These are phyloP conservation scores for Tuber melanosporum DNA, from an alignment of 495 filamentous ascomycete species.

Conservation along the genomic window DNA sequence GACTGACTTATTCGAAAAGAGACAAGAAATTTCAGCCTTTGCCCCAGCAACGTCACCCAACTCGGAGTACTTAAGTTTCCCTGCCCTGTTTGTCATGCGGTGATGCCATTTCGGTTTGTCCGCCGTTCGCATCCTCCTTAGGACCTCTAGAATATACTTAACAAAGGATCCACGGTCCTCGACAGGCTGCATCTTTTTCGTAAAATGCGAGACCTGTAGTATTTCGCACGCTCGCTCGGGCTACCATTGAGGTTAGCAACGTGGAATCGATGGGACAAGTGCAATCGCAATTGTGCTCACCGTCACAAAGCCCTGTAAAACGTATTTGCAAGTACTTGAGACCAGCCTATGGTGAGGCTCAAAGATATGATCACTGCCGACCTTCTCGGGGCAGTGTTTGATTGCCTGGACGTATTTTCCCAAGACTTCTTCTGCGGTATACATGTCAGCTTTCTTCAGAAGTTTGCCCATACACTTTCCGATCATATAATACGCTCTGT, in stretches of 20 bases:
- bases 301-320: constrained; percentile 12
- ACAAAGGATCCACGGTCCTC: constrained; percentile 63
- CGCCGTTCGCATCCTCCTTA: constrained; percentile 68
- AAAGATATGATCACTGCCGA: constrained; percentile 75
- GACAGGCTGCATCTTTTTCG: constrained; percentile 41
- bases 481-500: constrained; percentile 75
- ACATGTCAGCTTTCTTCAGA: constrained; percentile 47
- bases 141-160: constrained; percentile 61
- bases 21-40: constrained; percentile 32
- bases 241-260: background rate
- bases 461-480: constrained; percentile 97
- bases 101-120: constrained; percentile 98
- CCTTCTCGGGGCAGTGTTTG: constrained; percentile 68
- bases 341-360: constrained; percentile 96
- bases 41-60: constrained; percentile 31
- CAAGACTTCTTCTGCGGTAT: constrained; percentile 56
- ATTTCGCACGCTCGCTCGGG: constrained; percentile 51
- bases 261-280: background rate
- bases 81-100: constrained; percentile 73
- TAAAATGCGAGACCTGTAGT: constrained; percentile 45
- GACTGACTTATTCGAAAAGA: constrained; percentile 37
- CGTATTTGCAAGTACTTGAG: constrained; percentile 67
- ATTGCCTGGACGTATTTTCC: constrained; percentile 68
- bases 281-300: background rate
- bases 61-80: constrained; percentile 63